Evolutionary conservation across 495 filamentous ascomycete genomes (phyloP), one percentile per base, ranked within the genome.

Genomic region (Talaromyces stipitatus): DNA sequence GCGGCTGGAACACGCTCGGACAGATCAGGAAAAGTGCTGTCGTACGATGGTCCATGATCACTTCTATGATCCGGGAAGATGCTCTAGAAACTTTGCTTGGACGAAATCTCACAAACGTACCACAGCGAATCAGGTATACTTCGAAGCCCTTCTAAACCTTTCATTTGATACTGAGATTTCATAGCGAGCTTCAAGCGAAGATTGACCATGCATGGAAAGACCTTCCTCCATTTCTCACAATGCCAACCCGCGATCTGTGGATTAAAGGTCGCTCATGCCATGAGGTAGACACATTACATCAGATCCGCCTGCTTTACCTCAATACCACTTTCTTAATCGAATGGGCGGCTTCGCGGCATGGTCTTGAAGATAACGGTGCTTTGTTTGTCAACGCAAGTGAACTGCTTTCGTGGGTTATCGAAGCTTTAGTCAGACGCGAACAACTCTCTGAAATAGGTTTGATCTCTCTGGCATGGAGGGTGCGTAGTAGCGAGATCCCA

Each of bases 321-420:
- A 38, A 55, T 28, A 55, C 54, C 10, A 55, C 54, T 18, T 55
- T 55, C 22, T 22, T 55, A 16, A 55, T 55, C 27, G 54, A 55
- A 46, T 55, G 54, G 54, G 54, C 54, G n/a, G 54, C 54, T 26
- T 55, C 54, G 26, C 22, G 54, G 26, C 54, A 55, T 55, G 54
- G 54, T 43, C 33, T 55, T 28, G 20, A 55, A 12, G 33, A 55
- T 30, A 27, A 33, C n/a, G 36, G 36, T 7, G 54, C 36, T 4
- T 28, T 55, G 24, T 55, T 55, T 9, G 22, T 29, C 54, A 55
- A 55, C 29, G 54, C 54, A 5, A 45, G 54, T 29, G 54, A 55
- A 41, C 54, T 55, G 2, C 54, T 55, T 14, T 32, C 33, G 23
- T 55, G 54, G 54, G 54, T 55, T 2, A 55, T 38, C 16, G 36